phyloP scores from a whole-genome alignment of 371 early-diverging fungal species.

The Mortierella sp. region DNA sequence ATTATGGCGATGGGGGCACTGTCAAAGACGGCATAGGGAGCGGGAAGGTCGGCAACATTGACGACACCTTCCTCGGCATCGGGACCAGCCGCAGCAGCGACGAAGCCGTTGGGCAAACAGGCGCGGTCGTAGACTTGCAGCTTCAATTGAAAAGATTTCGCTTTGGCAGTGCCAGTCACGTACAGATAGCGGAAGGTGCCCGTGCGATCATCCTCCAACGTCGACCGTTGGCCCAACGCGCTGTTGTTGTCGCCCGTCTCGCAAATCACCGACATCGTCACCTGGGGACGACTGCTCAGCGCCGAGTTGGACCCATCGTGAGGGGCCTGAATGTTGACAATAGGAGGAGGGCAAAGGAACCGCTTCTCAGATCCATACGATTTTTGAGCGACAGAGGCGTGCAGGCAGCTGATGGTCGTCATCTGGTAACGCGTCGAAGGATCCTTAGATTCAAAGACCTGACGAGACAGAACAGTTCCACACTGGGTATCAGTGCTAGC shows the following conservation, averaged over 20 bases:
- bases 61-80: slow-evolving; percentile 28
- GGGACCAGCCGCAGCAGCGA: slow-evolving; percentile 16
- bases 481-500: neutral
- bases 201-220: slow-evolving; percentile 66
- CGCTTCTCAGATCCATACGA: slow-evolving; percentile 92
- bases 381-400: slow-evolving; percentile 86
- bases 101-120: slow-evolving; percentile 49
- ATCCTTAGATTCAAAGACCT: slow-evolving; percentile 48
- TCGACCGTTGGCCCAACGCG: slow-evolving; percentile 66
- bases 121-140: slow-evolving; percentile 64
- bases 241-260: slow-evolving; percentile 62
- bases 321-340: slow-evolving; percentile 62
- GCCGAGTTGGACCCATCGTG: slow-evolving; percentile 45
- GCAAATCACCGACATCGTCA: slow-evolving; percentile 75
- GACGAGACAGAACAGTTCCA: slow-evolving; percentile 25
- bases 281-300: slow-evolving; percentile 63
- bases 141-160: slow-evolving; percentile 81
- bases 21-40: slow-evolving; percentile 69
- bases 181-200: slow-evolving; percentile 79
- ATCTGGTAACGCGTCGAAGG: slow-evolving; percentile 54
- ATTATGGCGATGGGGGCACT: slow-evolving; percentile 84
- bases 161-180: slow-evolving; percentile 83
- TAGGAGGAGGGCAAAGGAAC: slow-evolving; percentile 88
- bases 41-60: slow-evolving; percentile 37
- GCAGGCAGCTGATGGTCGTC: slow-evolving; percentile 73